Conservation (phyloP, 192 early-diverging fungal species). For the Coemansia sp. region DNA sequence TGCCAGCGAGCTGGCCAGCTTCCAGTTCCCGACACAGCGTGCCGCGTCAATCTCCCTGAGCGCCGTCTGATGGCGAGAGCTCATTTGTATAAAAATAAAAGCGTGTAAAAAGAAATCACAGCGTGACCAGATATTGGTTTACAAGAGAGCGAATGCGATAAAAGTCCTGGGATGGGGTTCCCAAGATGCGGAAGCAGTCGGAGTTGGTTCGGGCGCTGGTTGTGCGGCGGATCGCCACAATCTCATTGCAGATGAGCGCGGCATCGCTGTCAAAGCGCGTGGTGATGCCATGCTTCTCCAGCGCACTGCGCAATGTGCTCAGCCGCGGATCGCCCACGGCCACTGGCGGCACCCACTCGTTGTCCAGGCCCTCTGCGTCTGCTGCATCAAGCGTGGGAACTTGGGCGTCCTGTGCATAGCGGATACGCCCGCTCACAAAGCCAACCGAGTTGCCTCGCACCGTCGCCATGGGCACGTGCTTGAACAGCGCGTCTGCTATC, state of each 20-base stretch:
- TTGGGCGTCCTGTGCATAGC: slow-evolving; percentile 59
- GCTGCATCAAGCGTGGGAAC: slow-evolving; percentile 70
- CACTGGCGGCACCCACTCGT: slow-evolving; percentile 60
- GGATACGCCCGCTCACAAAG: slow-evolving; percentile 71
- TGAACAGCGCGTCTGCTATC: slow-evolving; percentile 85
- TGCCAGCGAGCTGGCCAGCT: slow-evolving; percentile 24
- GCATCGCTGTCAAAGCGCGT: slow-evolving; percentile 84
- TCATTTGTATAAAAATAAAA: slow-evolving; percentile 17
- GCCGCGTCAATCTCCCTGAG: slow-evolving; percentile 53
- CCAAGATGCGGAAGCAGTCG: slow-evolving; percentile 40
- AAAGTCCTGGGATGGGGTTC: slow-evolving; percentile 48
- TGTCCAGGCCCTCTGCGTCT: slow-evolving; percentile 34
- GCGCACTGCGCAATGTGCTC: slow-evolving; percentile 71
- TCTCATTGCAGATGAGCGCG: slow-evolving; percentile 79
- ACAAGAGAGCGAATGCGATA: slow-evolving; percentile 53
- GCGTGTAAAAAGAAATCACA: slow-evolving; percentile 3
- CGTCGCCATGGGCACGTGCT: slow-evolving; percentile 60
- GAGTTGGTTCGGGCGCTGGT: slow-evolving; percentile 12
- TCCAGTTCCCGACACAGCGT: slow-evolving; percentile 49
- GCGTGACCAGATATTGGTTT: slow-evolving; percentile 13
- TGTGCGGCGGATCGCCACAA: slow-evolving; percentile 58
- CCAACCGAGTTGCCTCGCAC: slow-evolving; percentile 51
- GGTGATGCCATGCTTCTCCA: slow-evolving; percentile 69
- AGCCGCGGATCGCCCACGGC: slow-evolving; percentile 85
- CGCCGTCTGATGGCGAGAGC: slow-evolving; percentile 41